Base-by-base conservation (phyloP, 768 basidiomycete species). In the Thelephora ganbajun region DNA sequence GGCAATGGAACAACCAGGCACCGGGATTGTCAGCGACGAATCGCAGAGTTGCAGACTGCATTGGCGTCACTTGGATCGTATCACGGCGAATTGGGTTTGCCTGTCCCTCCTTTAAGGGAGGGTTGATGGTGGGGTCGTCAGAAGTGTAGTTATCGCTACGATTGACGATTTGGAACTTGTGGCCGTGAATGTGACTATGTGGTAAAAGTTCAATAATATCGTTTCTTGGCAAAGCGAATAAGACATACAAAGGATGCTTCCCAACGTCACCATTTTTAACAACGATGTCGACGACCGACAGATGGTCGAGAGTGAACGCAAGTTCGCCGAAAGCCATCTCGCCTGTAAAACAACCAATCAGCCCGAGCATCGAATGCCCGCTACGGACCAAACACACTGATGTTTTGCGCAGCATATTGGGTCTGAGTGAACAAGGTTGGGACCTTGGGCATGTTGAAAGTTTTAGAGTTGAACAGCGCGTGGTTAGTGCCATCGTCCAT, bases 1-100 rank as follows among this genome's bases (percentile, higher is more conserved):
- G 84, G 59, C 80, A 90, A 61, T 88, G 86, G 60, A 90, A 74
- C 53, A 90, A 62, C 85, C 89, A 93, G 6, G 74, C 80, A 11
- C 94, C 94, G 1, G 94, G 94, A 64, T 98, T 98, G 61, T 98
- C 87, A 1, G 89, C 88, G 43, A 81, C 66, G 56, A 92, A 63
- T 18, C 90, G 78, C 41, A 99, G 65, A 0, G 84, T 85, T 11
- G 74, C 83, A 2, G 79, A 79, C 16, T 73, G 63, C 50, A 70
- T 71, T 3, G 77, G 71, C 2, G 85, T 83, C 45, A 96, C 76
- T 48, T 79, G 74, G 13, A 94, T 68, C 0, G 90, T 93, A 62
- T 99, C 94, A 35, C 94, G 75, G n/a, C 90, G 79, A 57, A 93
- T 77, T 2, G 93, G 94, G 65, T 98, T 99, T 1, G 66, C 60